These are phyloP conservation scores for Suhomyces tanzawaensis DNA, from an alignment of 805 yeast genomes.

Conservation along the genomic window DNA sequence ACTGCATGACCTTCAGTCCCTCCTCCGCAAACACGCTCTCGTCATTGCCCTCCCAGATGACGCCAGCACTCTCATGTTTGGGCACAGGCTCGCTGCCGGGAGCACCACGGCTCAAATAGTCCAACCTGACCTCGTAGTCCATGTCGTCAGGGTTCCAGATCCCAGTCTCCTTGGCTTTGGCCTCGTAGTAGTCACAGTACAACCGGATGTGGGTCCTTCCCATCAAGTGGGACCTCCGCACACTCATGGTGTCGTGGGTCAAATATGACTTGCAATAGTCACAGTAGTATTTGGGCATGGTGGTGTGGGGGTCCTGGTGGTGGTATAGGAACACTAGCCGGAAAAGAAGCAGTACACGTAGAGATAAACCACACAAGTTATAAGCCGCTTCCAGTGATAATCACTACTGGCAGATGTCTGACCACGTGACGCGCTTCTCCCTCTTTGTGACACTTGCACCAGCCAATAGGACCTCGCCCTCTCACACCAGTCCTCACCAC, in stretches of 20 bases:
- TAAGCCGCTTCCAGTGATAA: too few species aligned
- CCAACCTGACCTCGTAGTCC: conserved; percentile 36
- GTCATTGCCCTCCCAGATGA: conserved; percentile 13
- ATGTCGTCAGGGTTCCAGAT: conserved; percentile 29
- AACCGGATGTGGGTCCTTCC: conserved; percentile 75
- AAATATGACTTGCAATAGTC: conserved; percentile 80
- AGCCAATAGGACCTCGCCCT: conserved; percentile 5
- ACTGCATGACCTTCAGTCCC: conserved; percentile 5
- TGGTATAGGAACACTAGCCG: too few species aligned
- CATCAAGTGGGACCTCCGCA: conserved; percentile 70
- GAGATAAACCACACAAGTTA: too few species aligned
- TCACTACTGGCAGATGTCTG: background rate
- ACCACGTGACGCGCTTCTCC: conserved; percentile 4
- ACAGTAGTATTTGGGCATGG: conserved; percentile 79
- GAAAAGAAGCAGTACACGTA: too few species aligned
- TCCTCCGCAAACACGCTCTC: conserved; percentile 18
- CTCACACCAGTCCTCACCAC: background rate
- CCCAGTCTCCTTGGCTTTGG: conserved; percentile 30
- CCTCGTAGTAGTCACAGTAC: conserved; percentile 73
- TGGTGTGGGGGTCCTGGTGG: too few species aligned
- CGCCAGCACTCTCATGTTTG: background rate
- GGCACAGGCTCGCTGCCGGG: conserved; percentile 18
- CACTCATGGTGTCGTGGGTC: conserved; percentile 88
- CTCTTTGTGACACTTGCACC: conserved; percentile 1
- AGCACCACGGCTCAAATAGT: conserved; percentile 31